These are phyloP conservation scores for Rubia peregrina DNA, from an alignment of 305 asterid species.

Conservation along the genomic window DNA sequence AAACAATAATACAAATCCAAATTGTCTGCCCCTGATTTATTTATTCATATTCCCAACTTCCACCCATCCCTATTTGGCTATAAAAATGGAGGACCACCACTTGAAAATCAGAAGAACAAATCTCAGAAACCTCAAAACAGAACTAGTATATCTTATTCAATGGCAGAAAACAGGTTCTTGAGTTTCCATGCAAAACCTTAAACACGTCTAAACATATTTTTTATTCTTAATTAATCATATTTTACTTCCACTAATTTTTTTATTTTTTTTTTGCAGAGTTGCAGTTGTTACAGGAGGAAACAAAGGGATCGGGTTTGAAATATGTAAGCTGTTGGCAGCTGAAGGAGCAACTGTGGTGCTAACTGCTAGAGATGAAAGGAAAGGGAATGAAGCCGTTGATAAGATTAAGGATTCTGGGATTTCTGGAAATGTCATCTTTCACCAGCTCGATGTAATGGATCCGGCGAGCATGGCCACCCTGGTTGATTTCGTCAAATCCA, in stretches of 20 bases:
- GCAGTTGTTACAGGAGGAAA: slow-evolving; percentile 58
- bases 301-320: slow-evolving; percentile 52
- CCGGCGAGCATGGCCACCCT: slow-evolving; percentile 31
- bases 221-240: not conserved
- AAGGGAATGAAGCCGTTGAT: slow-evolving; percentile 37
- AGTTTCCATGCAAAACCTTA: not conserved
- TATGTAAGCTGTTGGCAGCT: slow-evolving; percentile 38
- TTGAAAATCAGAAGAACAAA: not conserved
- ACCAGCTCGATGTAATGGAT: slow-evolving; percentile 48
- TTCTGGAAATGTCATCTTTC: slow-evolving; percentile 32
- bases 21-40: not conserved
- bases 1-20: not conserved
- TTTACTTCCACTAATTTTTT: not conserved
- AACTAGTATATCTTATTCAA: not conserved
- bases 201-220: not conserved
- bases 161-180: not conserved
- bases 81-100: not conserved
- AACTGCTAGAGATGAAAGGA: slow-evolving; percentile 42
- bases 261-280: slow-evolving; percentile 23
- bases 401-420: slow-evolving; percentile 21
- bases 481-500: slow-evolving; percentile 27
- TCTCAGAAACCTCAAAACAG: not conserved
- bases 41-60: not conserved
- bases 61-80: not conserved
- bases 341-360: slow-evolving; percentile 35